Evolutionary conservation across 2,329 filamentous ascomycete genomes (phyloP), one percentile per base, ranked within the genome.

Genomic region (Aspergillus latus): DNA sequence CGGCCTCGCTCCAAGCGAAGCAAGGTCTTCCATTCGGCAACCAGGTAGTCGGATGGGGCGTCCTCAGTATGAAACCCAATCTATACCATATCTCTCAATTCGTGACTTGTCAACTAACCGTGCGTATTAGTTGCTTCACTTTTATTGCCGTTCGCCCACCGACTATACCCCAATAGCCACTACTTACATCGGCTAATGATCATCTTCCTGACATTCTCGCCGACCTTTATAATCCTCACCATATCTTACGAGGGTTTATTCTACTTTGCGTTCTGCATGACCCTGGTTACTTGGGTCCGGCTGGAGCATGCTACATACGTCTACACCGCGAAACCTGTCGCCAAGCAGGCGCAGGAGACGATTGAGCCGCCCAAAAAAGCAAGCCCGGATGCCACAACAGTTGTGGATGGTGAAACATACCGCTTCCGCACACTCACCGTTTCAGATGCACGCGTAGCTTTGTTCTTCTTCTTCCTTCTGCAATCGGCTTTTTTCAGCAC

Each of bases 241-340:
- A 97, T 97, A 65, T 97, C 93, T 0, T 99, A 96, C 76, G 94
- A 99, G 74, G 93, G 93, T 0, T 81, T 99, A 2, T 99, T 99
- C 73, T 99, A 97, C 74, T 85, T 97, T 58, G 86, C 88, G 9
- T 99, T 97, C 74, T 92, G 87, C 68, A 78, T 88, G 52, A 89
- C 88, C 21, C 78, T 99, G 4, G 81, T 96, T 50, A 86, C 87
- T 54, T 99, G 94, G 94, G 90, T 97, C 34, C 86, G 87, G n/a
- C 81, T 99, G 1, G 94, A 99, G 72, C 89, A 95, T 70, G 85
- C 84, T 54, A 84, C 93, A 48, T 86, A 88, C 67, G 69, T 74
- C 5, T 65, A 74, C 50, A 71, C 66, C 55, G 67, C 63, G 57
- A 69, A 60, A 54, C 59, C 63, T n/a, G 47, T 57, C 8, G 53